Evolutionary conservation across 1,284 basidiomycete species (phyloP), one percentile per base, ranked within the genome.

Genomic region (Cutaneotrichosporon spelunceum): DNA sequence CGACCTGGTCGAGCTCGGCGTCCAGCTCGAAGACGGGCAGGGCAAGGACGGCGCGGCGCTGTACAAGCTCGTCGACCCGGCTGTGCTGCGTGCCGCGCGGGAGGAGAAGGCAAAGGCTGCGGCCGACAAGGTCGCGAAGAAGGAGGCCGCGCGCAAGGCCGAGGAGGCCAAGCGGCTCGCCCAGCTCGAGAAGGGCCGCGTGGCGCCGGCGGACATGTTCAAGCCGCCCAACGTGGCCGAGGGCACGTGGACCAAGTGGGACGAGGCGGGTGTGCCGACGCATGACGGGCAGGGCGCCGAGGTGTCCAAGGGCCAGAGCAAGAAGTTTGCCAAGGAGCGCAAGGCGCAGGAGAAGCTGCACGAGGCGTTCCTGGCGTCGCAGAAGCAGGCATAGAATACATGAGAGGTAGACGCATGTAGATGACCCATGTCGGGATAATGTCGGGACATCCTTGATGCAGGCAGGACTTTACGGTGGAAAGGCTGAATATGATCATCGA

Each of bases 11-110:
- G 89, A 93, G 26, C 83, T 99, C 57, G 96, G 96, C 16, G 91
- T 99, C 6, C 93, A 93, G 11, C 82, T 99, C 47, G 96, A 99
- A 73, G 96, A 99, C 61, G 75, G 76, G 79, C 91, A 93, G 81
- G 92, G 93, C 21, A 67, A 71, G 91, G 93, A 93, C 81, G 93
- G 93, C n/a, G 87, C 87, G 69, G 93, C 94, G 4, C 85, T 99
- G 48, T 90, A 98, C 68, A 99, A 99, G 79, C 83, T 99, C 49
- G 90, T 96, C 19, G 83, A 91, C 58, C 88, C 94, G 0, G 86
- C 86, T 7, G 86, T 92, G 64, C 83, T 99, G 36, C 86, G 91
- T 65, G 88, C 84, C 68, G 88, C 87, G 0, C 86, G 93, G 53
- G 92, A 96, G 63, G 94, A 94, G 73, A 98, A 97, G 81, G 86